Conservation (phyloP, 805 yeast genomes). For the Blastobotrys robertii region DNA sequence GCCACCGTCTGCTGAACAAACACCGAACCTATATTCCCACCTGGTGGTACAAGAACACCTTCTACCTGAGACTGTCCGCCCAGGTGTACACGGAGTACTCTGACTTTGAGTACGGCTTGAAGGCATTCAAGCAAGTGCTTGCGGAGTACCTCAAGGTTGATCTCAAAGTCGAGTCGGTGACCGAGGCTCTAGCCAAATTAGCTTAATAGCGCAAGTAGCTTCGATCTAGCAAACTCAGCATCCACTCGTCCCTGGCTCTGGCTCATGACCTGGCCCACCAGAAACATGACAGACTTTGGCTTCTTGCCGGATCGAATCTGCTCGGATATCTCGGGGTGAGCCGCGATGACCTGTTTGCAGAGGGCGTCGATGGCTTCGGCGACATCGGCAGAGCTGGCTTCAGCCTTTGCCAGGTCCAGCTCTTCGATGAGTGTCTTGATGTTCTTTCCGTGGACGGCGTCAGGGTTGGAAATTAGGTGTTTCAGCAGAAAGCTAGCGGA, state of each 20-base stretch:
- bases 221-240: conserved; percentile 12
- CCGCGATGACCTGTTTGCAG: conserved; percentile 37
- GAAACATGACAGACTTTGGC: conserved; percentile 54
- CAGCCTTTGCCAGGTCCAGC: conserved; percentile 33
- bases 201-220: conserved; percentile 1
- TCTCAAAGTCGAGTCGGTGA: neutral
- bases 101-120: conserved; percentile 43
- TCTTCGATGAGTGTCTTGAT: conserved; percentile 42
- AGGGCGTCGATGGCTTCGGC: conserved; percentile 33
- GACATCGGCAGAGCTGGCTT: conserved; percentile 19
- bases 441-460: conserved; percentile 24
- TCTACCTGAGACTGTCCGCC: conserved; percentile 46
- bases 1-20: conserved; percentile 17
- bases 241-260: conserved; percentile 57
- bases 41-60: conserved; percentile 31
- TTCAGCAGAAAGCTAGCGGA: conserved; percentile 58
- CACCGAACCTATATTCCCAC: conserved; percentile 42
- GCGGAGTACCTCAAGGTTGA: conserved; percentile 6
- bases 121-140: conserved; percentile 29
- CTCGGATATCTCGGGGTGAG: conserved; percentile 45
- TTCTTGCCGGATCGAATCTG: conserved; percentile 50
- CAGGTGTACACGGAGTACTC: conserved; percentile 48
- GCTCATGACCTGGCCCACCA: conserved; percentile 82
- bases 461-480: conserved; percentile 46
- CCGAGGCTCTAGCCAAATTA: neutral